Evolutionary conservation across 108 stramenopile species (phyloP), one percentile per base, ranked within the genome.

Genomic region (Schizochytrium sp.): DNA sequence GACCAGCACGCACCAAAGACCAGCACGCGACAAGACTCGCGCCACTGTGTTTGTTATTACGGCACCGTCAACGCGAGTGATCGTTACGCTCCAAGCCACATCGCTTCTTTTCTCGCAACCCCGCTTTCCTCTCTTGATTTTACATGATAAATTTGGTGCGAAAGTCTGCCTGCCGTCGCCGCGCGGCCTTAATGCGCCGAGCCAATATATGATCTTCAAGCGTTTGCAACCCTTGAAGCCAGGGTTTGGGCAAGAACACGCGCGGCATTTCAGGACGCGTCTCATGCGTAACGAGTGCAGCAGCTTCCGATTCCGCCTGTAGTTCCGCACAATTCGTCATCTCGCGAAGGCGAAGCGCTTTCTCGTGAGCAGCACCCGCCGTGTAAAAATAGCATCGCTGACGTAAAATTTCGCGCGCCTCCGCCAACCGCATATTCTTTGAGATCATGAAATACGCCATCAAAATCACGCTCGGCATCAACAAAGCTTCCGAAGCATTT

Each of bases 381-480:
- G 76, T 28, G 51, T 83, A 83, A 53, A 83, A 83, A 34, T 83
- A 83, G 76, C 76, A 83, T 55, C 76, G 48, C 51, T 83, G 48
- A 16, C 48, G 48, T 25, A 83, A 53, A 18, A 83, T 25, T 0
- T 53, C 76, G 16, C n/a, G 12, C n/a, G 76, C 76, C 10, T 83
- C 76, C 6, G 18, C 10, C 28, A 83, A 28, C 6, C 51, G 48
- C 51, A 83, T 83, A 3, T 53, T 45, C 19, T 83, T 53, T 1
- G 12, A 6, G 51, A 53, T 53, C 51, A 83, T 83, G 4, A 83
- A 53, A 18, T 47, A 47, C 28, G 76, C 45, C 6, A 53, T 53
- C 76, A 53, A 18, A 12, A 83, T 83, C n/a, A 53, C 76, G n/a
- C 48, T 83, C 19, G 76, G 76, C 25, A 83, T 6, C 10, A 47